Evolutionary conservation across 371 early-diverging fungal genomes (phyloP).

Genomic region (Haplosporangium sp.): DNA sequence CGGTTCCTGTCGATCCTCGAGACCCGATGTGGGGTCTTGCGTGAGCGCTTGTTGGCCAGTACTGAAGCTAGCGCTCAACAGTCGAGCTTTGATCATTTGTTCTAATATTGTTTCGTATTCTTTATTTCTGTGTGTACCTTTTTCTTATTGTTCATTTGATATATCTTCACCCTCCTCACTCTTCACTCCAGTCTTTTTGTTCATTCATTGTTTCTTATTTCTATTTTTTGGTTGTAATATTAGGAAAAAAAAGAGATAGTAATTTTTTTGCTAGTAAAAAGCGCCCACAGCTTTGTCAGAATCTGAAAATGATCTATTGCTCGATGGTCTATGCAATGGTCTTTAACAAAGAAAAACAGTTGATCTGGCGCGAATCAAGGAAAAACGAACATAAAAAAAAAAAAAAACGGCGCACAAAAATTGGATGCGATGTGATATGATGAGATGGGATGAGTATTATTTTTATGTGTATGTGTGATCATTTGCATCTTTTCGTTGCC

Average conservation of each 20-base stretch:
- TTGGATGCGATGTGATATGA: too few relatives aligned
- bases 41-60: conserved; percentile 42
- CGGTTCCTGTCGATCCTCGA: conserved; percentile 62
- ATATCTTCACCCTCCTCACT: background rate
- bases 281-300: too few relatives aligned
- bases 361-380: too few relatives aligned
- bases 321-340: too few relatives aligned
- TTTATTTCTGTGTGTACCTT: background rate
- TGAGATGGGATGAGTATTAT: too few relatives aligned
- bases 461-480: too few relatives aligned
- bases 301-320: too few relatives aligned
- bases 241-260: background rate
- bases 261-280: too few relatives aligned
- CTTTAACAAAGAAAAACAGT: too few relatives aligned
- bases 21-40: conserved; percentile 55
- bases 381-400: too few relatives aligned
- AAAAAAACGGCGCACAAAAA: too few relatives aligned
- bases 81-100: conserved; percentile 33
- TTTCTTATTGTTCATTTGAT: background rate
- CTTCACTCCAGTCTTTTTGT: background rate
- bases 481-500: too few relatives aligned
- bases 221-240: conserved; percentile 3
- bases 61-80: conserved; percentile 33
- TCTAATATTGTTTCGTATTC: conserved; percentile 3
- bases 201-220: background rate